These are phyloP conservation scores for Komagataella mondaviorum DNA, from an alignment of 805 yeast genomes.

Conservation along the genomic window DNA sequence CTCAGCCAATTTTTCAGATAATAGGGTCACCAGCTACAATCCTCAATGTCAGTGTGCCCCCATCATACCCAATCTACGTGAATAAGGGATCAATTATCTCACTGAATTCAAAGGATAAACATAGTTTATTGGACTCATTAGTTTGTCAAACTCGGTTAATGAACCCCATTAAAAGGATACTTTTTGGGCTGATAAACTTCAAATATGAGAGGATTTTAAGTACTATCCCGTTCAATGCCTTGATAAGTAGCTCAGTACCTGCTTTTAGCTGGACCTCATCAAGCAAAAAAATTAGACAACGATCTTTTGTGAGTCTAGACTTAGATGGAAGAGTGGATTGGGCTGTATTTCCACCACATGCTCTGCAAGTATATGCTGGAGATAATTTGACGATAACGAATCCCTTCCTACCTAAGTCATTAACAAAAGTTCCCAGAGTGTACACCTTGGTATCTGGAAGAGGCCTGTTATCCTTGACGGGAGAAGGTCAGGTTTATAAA, in stretches of 20 bases:
- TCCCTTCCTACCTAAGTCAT: conserved; percentile 24
- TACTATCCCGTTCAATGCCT: conserved; percentile 29
- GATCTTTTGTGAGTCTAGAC: conserved; percentile 28
- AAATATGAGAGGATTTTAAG: conserved; percentile 34
- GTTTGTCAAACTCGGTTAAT: conserved; percentile 17
- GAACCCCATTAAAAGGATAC: conserved; percentile 25
- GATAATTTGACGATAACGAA: conserved; percentile 28
- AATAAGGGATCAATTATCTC: conserved; percentile 36
- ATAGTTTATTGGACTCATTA: conserved; percentile 10
- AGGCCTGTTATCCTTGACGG: conserved; percentile 41
- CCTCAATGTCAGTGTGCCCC: conserved; percentile 18
- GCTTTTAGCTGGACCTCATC: background rate
- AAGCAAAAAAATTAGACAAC: conserved; percentile 9
- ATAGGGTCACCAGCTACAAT: background rate
- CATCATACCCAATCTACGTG: conserved; percentile 41
- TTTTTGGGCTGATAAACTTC: conserved; percentile 29
- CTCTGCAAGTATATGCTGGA: conserved; percentile 41
- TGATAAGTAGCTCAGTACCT: conserved; percentile 23
- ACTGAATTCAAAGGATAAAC: conserved; percentile 17
- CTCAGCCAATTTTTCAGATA: background rate
- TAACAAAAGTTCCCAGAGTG: conserved; percentile 17
- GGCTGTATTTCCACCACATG: conserved; percentile 36
- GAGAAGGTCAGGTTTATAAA: conserved; percentile 39
- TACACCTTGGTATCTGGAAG: conserved; percentile 40
- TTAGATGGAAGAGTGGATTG: conserved; percentile 52